A percentile compares a stretch with the other conserved stretches of the same genome.
These are phyloP conservation scores for Pichia thaimueangensis DNA, from an alignment of 805 yeast genomes.

Conservation along the genomic window DNA sequence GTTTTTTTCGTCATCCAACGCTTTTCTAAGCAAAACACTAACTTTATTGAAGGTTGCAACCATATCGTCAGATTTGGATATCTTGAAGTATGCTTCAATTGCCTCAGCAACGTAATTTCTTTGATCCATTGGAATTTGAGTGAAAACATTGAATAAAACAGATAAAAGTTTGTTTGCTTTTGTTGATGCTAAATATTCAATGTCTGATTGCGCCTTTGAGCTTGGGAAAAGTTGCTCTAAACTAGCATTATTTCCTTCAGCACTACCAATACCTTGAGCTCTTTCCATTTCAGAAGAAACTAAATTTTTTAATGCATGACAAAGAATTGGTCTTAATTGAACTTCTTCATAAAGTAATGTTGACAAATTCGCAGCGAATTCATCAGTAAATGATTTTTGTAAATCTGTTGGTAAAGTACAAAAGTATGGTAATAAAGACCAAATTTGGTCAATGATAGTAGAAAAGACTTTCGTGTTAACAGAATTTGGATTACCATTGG, in stretches of 20 bases:
- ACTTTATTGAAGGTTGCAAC: conserved; percentile 78
- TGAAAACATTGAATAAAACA: conserved; percentile 85
- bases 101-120: conserved; percentile 83
- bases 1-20: conserved; percentile 54
- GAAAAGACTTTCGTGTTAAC: conserved; percentile 71
- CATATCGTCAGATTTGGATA: conserved; percentile 62
- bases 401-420: conserved; percentile 83
- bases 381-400: conserved; percentile 54
- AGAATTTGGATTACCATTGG: conserved; percentile 42
- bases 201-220: conserved; percentile 45
- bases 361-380: conserved; percentile 73
- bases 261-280: conserved; percentile 44
- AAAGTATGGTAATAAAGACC: conserved; percentile 87
- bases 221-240: conserved; percentile 58
- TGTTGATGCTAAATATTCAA: conserved; percentile 57
- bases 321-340: conserved; percentile 71
- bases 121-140: conserved; percentile 80
- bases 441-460: conserved; percentile 84
- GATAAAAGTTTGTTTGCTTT: conserved; percentile 69
- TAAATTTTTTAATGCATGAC: conserved; percentile 70
- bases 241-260: conserved; percentile 51
- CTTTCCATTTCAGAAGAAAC: conserved; percentile 49
- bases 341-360: conserved; percentile 67
- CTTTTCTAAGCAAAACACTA: conserved; percentile 67
- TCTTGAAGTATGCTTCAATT: conserved; percentile 70